phyloP scores from a whole-genome alignment of 768 basidiomycete genomes.

The Amyloporia xantha region DNA sequence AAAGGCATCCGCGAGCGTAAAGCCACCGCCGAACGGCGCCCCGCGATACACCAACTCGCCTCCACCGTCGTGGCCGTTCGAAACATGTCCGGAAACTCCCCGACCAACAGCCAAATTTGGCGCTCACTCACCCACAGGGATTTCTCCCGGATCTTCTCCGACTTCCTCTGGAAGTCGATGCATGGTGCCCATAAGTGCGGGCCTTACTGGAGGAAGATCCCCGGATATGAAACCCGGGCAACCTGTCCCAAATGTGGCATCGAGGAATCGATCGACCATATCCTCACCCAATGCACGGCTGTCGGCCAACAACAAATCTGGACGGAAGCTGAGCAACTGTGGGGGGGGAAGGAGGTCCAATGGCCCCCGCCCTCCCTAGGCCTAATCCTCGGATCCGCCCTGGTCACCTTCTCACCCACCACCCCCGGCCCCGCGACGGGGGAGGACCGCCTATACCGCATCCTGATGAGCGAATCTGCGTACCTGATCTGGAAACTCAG shows the following conservation, averaged over 20 bases:
- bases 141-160: neutral
- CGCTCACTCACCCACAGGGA: neutral
- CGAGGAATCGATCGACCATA: neutral
- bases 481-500: neutral
- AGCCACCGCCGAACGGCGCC: too few relatives aligned
- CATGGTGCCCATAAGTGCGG: slow-evolving; percentile 17
- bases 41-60: too few relatives aligned
- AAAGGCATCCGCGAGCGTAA: too few relatives aligned
- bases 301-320: neutral
- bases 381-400: too few relatives aligned
- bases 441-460: neutral
- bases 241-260: slow-evolving; percentile 10
- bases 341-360: too few relatives aligned
- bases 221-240: neutral
- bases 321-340: neutral
- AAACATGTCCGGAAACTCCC: neutral
- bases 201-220: slow-evolving; percentile 10
- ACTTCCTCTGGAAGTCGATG: slow-evolving; percentile 14
- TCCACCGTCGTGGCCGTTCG: too few relatives aligned
- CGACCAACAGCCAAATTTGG: neutral
- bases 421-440: too few relatives aligned
- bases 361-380: too few relatives aligned
- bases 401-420: too few relatives aligned
- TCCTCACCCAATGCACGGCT: neutral
- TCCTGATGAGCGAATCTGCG: neutral